Base-by-base conservation (phyloP, 2,329 filamentous ascomycete species). In the Fusarium euwallaceae region DNA sequence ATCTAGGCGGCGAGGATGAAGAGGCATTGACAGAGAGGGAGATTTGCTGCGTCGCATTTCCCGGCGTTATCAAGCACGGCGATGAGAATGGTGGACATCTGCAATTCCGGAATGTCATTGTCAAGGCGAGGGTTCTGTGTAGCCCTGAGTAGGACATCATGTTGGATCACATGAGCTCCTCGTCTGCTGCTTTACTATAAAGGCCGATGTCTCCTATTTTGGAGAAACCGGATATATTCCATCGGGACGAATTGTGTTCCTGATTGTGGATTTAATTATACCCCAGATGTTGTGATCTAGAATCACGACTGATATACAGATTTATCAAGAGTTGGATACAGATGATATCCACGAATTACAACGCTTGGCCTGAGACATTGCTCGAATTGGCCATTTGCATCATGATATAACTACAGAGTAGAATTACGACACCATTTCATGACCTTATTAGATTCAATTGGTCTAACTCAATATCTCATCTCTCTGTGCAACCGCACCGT, bases 81-180 rank as follows among this genome's bases (percentile, higher is more conserved):
- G 90, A 93, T 79, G 91, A 92, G 82, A 89, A 87, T 71, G 92
- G 91, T 27, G 87, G 88, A 43, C 88, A 91, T 71, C 81, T 88
- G 76, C 88, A 92, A 77, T 88, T 89, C 71, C 85, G 86, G 48
- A 93, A 93, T 78, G 86, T 93, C 55, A 89, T 93, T 73, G 84
- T 88, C 68, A 93, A 92, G 82, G 89, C 91, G n/a, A 88, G 88
- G 75, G 91, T 93, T 6, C 81, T 93, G 58, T 92, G 91, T 78
- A 83, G 83, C 60, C 84, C 86, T 10, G 86, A 88, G 76, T 78
- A 79, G 41, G 76, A 36, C 34, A 29, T 39, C 56, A 37, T 37
- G 32, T 16, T 58, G 32, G 55, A 37, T 58, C 32, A 58, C 22
- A 58, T 22, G 24, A 45, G 12, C 27, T 34, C 27, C 29, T 61